Base-by-base conservation (phyloP, 2,329 filamentous ascomycete genomes). In the Allantophomopsis lycopodina region DNA sequence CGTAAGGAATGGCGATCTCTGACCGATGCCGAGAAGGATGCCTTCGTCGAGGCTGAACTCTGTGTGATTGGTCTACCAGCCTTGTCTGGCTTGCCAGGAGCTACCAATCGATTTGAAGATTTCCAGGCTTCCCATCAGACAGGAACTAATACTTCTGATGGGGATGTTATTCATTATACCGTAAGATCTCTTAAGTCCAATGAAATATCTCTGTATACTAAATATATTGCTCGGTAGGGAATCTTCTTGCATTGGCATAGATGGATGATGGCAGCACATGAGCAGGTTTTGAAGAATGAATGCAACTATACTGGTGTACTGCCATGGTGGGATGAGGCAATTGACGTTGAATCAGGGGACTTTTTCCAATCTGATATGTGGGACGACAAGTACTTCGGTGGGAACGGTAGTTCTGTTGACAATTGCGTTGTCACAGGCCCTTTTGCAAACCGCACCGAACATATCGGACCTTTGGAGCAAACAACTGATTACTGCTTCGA, bases 171-270 rank as follows among this genome's bases (percentile, higher is more conserved):
- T 8, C 23, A 28, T 8, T 8, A 28, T 10, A 12, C 11, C 11
- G 23, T 28, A 28, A 5, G 23, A 6, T 10, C 23, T 28, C 23
- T 10, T 28, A 3, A 10, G 3, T 28, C 23, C 23, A 4, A 10
- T 20, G 18, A 20, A 7, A 20, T 20, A 8, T 28, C 11, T 28
- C 8, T 12, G 7, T 28, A 28, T 12, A 10, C 7, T 28, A 3
- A 28, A 12, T 8, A 12, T 8, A 28, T 10, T 8, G 56, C 50
- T 44, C 48, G 51, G 2, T 12, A 38, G 36, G 55, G 52, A 39
- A 49, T 57, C 23, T 64, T 64, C 51, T 51, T 64, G 2, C 51
- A 56, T 13, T 64, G 59, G 58, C 61, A 64, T 51, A 53, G 61
- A 16, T 59, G 57, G 48, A 62, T 57, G 46, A 46, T 60, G 18